Conservation (phyloP, 1,139 yeast species). For the Casaregolazyma lundiana region DNA sequence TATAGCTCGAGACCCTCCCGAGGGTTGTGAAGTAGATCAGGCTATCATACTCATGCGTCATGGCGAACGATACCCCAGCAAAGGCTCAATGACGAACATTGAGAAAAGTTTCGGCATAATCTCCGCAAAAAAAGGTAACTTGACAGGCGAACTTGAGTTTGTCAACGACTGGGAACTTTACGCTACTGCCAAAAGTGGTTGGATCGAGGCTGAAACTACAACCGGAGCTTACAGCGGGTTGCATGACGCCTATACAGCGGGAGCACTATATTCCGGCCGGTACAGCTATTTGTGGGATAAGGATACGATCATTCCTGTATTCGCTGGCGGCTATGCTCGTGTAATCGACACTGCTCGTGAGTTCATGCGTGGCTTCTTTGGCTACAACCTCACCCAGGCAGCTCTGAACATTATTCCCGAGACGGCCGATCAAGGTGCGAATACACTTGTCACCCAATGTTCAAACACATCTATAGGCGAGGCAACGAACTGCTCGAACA, state of each 20-base stretch:
- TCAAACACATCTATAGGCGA: no score
- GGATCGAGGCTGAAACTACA: slow-evolving; percentile 27
- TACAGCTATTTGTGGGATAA: slow-evolving; percentile 38
- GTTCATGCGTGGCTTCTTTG: slow-evolving; percentile 41
- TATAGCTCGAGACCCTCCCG: slow-evolving; percentile 42
- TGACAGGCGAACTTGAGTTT: slow-evolving; percentile 36
- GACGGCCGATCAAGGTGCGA: slow-evolving; percentile 36
- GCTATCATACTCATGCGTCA: slow-evolving; percentile 62
- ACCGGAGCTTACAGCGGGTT: slow-evolving; percentile 37
- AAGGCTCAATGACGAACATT: no score
- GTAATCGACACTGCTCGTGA: slow-evolving; percentile 38
- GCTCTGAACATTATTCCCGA: slow-evolving; percentile 38
- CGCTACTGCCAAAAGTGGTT: slow-evolving; percentile 27
- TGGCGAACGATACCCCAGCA: slow-evolving; percentile 71
- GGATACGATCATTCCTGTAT: slow-evolving; percentile 34
- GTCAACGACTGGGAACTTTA: slow-evolving; percentile 36
- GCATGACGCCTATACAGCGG: slow-evolving; percentile 27
- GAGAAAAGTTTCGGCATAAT: slow-evolving; percentile 19
- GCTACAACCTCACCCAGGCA: slow-evolving; percentile 33
- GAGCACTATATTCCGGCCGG: slow-evolving; percentile 32
- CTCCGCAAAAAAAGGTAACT: slow-evolving; percentile 19
- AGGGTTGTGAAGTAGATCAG: slow-evolving; percentile 53
- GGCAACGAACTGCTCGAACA: slow-evolving; percentile 39
- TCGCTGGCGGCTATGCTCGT: slow-evolving; percentile 37
- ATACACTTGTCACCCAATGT: slow-evolving; percentile 37